These are phyloP conservation scores for Leccinellum albellum DNA, from an alignment of 768 basidiomycete species.

Conservation along the genomic window DNA sequence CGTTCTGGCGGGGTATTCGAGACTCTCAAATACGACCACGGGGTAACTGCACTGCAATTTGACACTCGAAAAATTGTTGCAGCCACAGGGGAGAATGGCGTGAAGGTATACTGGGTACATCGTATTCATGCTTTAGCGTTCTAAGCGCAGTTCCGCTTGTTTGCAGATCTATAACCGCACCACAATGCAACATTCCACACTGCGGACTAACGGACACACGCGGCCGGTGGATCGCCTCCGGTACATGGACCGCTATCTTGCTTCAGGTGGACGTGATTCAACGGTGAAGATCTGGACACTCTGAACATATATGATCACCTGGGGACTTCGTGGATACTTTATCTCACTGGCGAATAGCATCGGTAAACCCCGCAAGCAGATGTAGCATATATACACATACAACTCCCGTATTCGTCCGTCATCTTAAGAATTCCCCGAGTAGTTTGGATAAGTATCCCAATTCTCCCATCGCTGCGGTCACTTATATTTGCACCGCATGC, in stretches of 20 bases:
- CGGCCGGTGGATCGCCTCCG: constrained; percentile 83
- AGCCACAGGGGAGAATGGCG: constrained; percentile 88
- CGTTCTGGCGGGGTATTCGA: constrained; percentile 86
- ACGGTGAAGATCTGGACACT: constrained; percentile 91
- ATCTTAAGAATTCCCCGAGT: not conserved
- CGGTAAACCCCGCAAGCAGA: constrained; percentile 16
- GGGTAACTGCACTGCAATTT: constrained; percentile 89
- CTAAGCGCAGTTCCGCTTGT: not conserved
- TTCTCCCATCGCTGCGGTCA: not conserved
- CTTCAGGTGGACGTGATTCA: constrained; percentile 85
- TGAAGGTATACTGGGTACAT: constrained; percentile 57
- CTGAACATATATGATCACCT: constrained; percentile 38
- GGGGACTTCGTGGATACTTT: constrained; percentile 12
- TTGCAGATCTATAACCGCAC: constrained; percentile 90
- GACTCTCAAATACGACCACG: constrained; percentile 85
- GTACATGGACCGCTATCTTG: constrained; percentile 95
- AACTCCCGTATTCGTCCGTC: constrained; percentile 9
- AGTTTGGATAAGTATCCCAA: not conserved
- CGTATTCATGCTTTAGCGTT: not conserved
- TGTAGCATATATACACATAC: constrained; percentile 27
- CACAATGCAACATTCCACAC: constrained; percentile 78
- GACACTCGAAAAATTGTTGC: constrained; percentile 92
- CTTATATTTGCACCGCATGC: not conserved
- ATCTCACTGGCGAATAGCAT: constrained; percentile 14
- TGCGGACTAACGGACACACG: constrained; percentile 90